Conservation (phyloP, 495 filamentous ascomycete species). For the Penicillium goetzii region DNA sequence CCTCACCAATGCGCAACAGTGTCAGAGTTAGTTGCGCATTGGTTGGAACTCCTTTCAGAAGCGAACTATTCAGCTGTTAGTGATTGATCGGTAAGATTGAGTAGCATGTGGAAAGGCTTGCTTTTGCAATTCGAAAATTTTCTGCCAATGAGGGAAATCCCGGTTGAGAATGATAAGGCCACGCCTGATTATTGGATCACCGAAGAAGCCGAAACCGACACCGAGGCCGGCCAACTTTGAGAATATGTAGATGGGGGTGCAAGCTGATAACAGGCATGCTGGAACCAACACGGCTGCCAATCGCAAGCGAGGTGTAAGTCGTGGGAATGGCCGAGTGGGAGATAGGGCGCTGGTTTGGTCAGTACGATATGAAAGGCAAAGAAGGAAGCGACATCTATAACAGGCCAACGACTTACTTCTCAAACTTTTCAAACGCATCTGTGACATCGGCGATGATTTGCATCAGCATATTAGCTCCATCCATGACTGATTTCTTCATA, state of each 20-base stretch:
- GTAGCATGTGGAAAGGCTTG: conserved; percentile 30
- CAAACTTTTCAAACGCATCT: conserved; percentile 80
- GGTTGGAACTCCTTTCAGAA: conserved; percentile 83
- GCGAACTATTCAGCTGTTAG: conserved; percentile 48
- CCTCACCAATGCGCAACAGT: conserved; percentile 80
- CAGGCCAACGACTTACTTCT: conserved; percentile 57
- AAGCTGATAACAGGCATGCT: conserved; percentile 58
- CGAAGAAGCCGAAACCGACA: conserved; percentile 75
- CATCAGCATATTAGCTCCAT: conserved; percentile 73
- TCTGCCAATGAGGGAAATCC: conserved; percentile 74
- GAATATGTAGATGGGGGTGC: conserved; percentile 71
- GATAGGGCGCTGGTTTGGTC: conserved; percentile 62
- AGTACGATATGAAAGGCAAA: conserved; percentile 2
- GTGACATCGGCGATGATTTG: conserved; percentile 70
- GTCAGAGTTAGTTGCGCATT: conserved; percentile 86
- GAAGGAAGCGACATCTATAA: background rate
- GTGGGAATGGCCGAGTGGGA: conserved; percentile 74
- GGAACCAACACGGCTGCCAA: conserved; percentile 64
- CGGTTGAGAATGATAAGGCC: conserved; percentile 65
- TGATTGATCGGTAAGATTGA: background rate
- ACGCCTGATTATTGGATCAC: conserved; percentile 70
- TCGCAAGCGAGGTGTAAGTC: conserved; percentile 61
- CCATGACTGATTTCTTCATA: conserved; percentile 77
- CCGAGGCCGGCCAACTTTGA: conserved; percentile 66
- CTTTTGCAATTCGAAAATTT: conserved; percentile 71